A percentile compares a stretch with the other conserved stretches of the same genome.
These are phyloP conservation scores for Marsdenia floribunda DNA, from an alignment of 257 asterid genomes.

Conservation along the genomic window DNA sequence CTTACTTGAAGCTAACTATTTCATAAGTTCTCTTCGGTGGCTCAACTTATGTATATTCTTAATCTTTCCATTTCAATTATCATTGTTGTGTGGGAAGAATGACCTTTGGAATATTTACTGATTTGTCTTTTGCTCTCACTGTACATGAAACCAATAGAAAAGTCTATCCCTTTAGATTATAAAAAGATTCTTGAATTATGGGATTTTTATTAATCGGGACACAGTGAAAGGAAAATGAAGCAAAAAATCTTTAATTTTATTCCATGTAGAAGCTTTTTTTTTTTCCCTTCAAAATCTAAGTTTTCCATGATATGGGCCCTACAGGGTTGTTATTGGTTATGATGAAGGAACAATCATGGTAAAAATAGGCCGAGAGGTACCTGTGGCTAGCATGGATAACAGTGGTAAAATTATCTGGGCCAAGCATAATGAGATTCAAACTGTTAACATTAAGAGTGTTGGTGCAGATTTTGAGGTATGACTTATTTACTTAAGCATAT, in stretches of 20 bases:
- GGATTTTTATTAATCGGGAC: background rate
- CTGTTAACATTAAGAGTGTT: slow-evolving; percentile 87
- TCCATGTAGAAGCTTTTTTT: background rate
- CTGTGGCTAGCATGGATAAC: slow-evolving; percentile 94
- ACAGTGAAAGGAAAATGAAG: background rate
- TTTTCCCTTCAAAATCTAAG: background rate
- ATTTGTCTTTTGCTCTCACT: too few relatives aligned
- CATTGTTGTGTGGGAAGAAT: too few relatives aligned
- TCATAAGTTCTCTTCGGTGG: too few relatives aligned
- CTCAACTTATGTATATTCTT: too few relatives aligned
- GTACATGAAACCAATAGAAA: too few relatives aligned
- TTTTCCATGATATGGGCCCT: background rate
- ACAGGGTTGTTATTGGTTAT: slow-evolving; percentile 92
- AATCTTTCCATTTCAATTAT: too few relatives aligned
- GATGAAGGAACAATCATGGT: slow-evolving; percentile 99
- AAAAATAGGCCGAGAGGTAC: slow-evolving; percentile 95
- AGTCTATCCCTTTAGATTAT: too few relatives aligned
- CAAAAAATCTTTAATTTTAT: background rate
- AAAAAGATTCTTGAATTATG: background rate
- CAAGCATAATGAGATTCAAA: slow-evolving; percentile 95
- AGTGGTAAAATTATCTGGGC: slow-evolving; percentile 98
- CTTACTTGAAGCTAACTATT: too few relatives aligned
- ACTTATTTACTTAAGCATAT: slow-evolving; percentile 1
- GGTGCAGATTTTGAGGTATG: slow-evolving; percentile 87
- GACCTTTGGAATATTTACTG: too few relatives aligned